phyloP scores from a whole-genome alignment of 345 rosid species.

The Murraya paniculata region DNA sequence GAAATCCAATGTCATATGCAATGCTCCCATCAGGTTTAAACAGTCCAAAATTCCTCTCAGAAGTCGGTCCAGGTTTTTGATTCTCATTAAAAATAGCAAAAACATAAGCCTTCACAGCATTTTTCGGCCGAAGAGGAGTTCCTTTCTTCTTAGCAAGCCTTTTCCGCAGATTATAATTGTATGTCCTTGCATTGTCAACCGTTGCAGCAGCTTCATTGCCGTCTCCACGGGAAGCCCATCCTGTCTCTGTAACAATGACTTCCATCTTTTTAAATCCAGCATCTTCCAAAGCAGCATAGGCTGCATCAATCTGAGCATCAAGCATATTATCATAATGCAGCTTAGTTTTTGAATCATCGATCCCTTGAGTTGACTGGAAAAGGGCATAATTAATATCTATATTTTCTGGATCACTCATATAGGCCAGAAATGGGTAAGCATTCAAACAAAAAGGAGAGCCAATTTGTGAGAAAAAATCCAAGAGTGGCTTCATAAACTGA shows the following conservation, averaged over 20 bases:
- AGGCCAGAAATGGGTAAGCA: constrained; percentile 91
- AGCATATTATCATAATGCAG: constrained; percentile 94
- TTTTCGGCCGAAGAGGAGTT: constrained; percentile 84
- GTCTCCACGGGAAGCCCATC: constrained; percentile 96
- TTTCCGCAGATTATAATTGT: constrained; percentile 85
- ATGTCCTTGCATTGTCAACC: constrained; percentile 70
- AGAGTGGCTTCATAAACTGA: constrained; percentile 83
- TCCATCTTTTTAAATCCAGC: constrained; percentile 87
- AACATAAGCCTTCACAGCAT: constrained; percentile 69
- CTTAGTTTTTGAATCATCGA: constrained; percentile 59
- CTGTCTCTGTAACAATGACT: constrained; percentile 89
- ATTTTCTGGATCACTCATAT: constrained; percentile 59
- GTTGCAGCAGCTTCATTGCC: constrained; percentile 87
- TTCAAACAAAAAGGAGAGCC: constrained; percentile 97
- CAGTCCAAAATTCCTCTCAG: constrained; percentile 91
- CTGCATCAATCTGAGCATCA: constrained; percentile 97
- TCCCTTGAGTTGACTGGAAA: constrained; percentile 69
- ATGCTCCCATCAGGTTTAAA: constrained; percentile 92
- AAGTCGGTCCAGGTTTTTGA: constrained; percentile 72
- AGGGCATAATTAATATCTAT: constrained; percentile 96
- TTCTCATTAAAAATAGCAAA: constrained; percentile 92
- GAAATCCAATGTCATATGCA: constrained; percentile 79
- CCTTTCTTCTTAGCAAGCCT: constrained; percentile 95
- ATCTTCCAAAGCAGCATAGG: constrained; percentile 81
- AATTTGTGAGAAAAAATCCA: constrained; percentile 69